These are phyloP conservation scores for Dactylorhiza incarnata DNA, from an alignment of 106 monocot species.

Conservation along the genomic window DNA sequence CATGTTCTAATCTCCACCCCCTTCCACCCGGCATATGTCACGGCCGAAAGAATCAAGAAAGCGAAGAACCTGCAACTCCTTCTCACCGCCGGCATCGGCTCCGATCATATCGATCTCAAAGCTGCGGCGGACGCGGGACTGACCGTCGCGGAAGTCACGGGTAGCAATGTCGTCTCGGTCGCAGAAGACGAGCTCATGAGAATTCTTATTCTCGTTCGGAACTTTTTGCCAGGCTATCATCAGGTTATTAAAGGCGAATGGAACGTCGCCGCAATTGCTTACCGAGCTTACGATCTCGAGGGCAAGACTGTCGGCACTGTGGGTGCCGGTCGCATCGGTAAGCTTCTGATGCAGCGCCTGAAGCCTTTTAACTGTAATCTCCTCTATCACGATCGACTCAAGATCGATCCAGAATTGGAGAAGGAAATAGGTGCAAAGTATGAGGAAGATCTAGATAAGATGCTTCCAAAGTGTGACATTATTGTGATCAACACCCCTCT, in stretches of 20 bases:
- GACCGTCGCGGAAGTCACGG: conserved; percentile 94
- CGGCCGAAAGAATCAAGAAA: conserved; percentile 76
- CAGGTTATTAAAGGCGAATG: conserved; percentile 85
- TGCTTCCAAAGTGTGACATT: conserved; percentile 92
- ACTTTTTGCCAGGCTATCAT: conserved; percentile 83
- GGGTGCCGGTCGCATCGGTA: conserved; percentile 88
- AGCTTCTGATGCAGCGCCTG: conserved; percentile 71
- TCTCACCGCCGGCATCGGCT: conserved; percentile 96
- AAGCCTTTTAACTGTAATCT: conserved; percentile 92
- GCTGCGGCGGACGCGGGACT: conserved; percentile 79
- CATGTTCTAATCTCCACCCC: conserved; percentile 95
- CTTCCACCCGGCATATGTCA: conserved; percentile 95
- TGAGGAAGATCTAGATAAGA: conserved; percentile 87
- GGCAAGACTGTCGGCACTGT: conserved; percentile 93
- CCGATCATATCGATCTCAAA: conserved; percentile 86
- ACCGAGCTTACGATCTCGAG: conserved; percentile 89
- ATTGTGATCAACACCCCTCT: conserved; percentile 82
- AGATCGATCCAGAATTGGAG: conserved; percentile 71
- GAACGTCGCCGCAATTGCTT: conserved; percentile 82
- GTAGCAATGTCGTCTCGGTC: conserved; percentile 90
- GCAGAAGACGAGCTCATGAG: conserved; percentile 98
- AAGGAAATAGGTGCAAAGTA: conserved; percentile 71
- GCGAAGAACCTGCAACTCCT: conserved; percentile 88
- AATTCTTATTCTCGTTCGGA: conserved; percentile 76
- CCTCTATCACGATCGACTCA: conserved; percentile 75